Percentiles rank a stretch among this genome's conserved stretches.
phyloP scores from a whole-genome alignment of 164 flowering plant genomes.

The Taxillus chinensis region DNA sequence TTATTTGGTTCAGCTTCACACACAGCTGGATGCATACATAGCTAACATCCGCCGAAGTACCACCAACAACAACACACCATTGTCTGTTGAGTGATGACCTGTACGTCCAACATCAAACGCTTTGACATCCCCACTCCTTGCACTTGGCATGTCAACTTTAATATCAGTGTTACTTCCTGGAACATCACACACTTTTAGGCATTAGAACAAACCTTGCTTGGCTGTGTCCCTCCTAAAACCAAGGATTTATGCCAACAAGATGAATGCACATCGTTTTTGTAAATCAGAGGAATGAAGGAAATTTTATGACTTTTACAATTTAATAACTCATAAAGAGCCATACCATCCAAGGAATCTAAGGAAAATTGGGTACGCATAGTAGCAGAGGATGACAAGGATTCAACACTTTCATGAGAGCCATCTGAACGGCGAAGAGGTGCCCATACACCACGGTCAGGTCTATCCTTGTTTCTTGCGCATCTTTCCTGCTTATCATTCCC shows the following conservation, averaged over 20 bases:
- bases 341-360: conserved; percentile 47
- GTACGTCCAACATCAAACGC: conserved; percentile 40
- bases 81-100: conserved; percentile 26
- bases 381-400: conserved; percentile 42
- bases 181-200: background rate
- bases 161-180: conserved; percentile 26
- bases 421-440: conserved; percentile 70
- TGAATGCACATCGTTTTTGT: background rate
- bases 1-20: no score
- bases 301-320: background rate
- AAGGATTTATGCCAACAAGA: background rate
- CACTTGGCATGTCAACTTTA: conserved; percentile 25
- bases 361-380: conserved; percentile 27
- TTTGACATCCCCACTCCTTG: conserved; percentile 36
- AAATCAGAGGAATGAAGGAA: background rate
- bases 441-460: conserved; percentile 87
- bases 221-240: background rate
- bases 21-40: no score
- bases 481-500: conserved; percentile 52
- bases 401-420: conserved; percentile 54
- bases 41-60: background rate
- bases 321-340: background rate
- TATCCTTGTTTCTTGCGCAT: conserved; percentile 59
- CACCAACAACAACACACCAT: conserved; percentile 22
- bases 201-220: background rate